phyloP scores from a whole-genome alignment of 2,329 filamentous ascomycete genomes.

The Clonostachys byssicola region DNA sequence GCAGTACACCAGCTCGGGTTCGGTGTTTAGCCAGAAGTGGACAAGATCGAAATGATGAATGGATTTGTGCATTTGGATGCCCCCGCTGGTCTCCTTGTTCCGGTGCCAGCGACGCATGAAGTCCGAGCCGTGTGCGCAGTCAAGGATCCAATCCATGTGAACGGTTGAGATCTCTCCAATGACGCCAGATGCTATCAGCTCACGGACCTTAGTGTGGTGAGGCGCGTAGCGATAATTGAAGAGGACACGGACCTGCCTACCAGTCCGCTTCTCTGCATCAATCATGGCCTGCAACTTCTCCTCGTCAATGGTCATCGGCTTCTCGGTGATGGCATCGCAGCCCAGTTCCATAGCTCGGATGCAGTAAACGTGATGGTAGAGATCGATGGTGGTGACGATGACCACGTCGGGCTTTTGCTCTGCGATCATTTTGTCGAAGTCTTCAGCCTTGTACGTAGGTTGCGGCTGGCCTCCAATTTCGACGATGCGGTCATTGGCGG shows the following conservation, averaged over 20 bases:
- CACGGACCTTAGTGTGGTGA: slow-evolving; percentile 43
- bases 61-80: slow-evolving; percentile 43
- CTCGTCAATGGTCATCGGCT: slow-evolving; percentile 47
- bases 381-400: slow-evolving; percentile 44
- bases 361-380: slow-evolving; percentile 40
- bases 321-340: slow-evolving; percentile 44
- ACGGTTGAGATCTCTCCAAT: slow-evolving; percentile 39
- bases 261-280: slow-evolving; percentile 36
- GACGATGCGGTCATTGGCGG: slow-evolving; percentile 29
- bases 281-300: slow-evolving; percentile 36
- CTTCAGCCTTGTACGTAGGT: slow-evolving; percentile 35
- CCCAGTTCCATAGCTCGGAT: slow-evolving; percentile 40
- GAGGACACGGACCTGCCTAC: slow-evolving; percentile 34
- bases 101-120: slow-evolving; percentile 47
- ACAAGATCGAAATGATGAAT: slow-evolving; percentile 47
- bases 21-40: slow-evolving; percentile 42
- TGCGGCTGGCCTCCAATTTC: slow-evolving; percentile 24
- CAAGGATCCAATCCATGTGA: slow-evolving; percentile 46
- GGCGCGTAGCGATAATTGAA: slow-evolving; percentile 49
- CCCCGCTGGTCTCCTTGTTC: slow-evolving; percentile 41
- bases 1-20: slow-evolving; percentile 36
- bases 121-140: slow-evolving; percentile 42
- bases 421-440: slow-evolving; percentile 40
- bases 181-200: slow-evolving; percentile 33
- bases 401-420: slow-evolving; percentile 40